Evolutionary conservation across 805 yeast genomes (phyloP).

Genomic region (Candida ipomoeae): DNA sequence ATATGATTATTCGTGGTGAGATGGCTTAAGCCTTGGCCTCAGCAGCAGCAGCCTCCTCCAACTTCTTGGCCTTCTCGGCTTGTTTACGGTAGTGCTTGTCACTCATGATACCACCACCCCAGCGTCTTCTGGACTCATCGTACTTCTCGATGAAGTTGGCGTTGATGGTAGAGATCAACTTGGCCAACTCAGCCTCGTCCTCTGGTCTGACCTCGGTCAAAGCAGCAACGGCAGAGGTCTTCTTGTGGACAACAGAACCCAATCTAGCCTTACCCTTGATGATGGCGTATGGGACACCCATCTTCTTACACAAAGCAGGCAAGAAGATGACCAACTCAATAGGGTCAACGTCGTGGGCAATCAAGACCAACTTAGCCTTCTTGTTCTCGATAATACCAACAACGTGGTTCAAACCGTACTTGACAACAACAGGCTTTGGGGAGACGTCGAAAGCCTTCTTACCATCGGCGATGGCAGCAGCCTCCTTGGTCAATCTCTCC

Average conservation of each 20-base stretch:
- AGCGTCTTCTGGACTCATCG: conserved; percentile 96
- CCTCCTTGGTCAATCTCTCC: conserved; percentile 98
- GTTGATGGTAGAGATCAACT: conserved; percentile 87
- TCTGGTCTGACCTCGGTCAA: conserved; percentile 91
- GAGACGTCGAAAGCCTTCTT: conserved; percentile 95
- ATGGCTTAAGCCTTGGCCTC: conserved; percentile 6
- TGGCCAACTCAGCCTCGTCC: conserved; percentile 92
- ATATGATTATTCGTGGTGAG: neutral
- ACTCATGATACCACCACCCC: conserved; percentile 99
- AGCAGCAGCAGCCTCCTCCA: conserved; percentile 30
- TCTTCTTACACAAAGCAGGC: conserved; percentile 98
- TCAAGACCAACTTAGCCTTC: conserved; percentile 95
- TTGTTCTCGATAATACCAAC: conserved; percentile 96
- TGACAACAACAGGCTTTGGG: conserved; percentile 93
- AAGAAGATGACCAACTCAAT: conserved; percentile 94
- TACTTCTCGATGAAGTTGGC: conserved; percentile 90
- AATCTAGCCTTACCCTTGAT: conserved; percentile 98
- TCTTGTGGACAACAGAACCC: conserved; percentile 95
- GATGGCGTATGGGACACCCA: conserved; percentile 99
- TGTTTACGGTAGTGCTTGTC: conserved; percentile 84
- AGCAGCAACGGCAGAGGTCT: conserved; percentile 96
- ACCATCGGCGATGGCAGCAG: conserved; percentile 98
- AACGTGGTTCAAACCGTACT: conserved; percentile 99
- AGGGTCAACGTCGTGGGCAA: conserved; percentile 99
- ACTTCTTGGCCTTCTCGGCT: conserved; percentile 68